phyloP scores from a whole-genome alignment of 2,329 filamentous ascomycete species.

The Botryotinia calthae region DNA sequence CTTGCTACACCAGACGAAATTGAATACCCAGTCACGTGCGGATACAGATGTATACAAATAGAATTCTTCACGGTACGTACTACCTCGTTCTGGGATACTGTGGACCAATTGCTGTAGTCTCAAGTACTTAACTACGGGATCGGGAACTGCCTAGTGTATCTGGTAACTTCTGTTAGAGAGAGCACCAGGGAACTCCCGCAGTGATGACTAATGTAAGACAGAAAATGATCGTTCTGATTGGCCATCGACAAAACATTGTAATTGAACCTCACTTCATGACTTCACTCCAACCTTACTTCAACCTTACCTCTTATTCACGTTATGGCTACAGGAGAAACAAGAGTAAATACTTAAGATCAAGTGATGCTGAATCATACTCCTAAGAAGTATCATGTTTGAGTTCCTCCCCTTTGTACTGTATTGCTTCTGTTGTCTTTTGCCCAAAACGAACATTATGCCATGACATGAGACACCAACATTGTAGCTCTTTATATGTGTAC shows the following conservation, averaged over 20 bases:
- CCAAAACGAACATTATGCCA: background rate
- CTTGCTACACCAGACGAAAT: background rate
- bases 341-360: background rate
- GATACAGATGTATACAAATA: background rate
- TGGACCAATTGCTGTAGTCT: background rate
- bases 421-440: background rate
- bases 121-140: background rate
- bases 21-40: background rate
- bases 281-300: constrained; percentile 4
- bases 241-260: background rate
- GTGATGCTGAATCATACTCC: background rate
- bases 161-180: background rate
- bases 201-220: constrained; percentile 1
- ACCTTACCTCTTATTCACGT: background rate
- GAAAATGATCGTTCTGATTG: background rate
- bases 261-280: background rate
- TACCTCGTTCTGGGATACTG: background rate
- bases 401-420: background rate
- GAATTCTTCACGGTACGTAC: background rate
- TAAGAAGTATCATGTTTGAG: background rate
- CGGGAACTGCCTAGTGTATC: background rate
- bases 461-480: background rate
- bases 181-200: background rate
- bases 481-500: background rate
- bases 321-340: background rate